These are phyloP conservation scores for Pecoramyces ruminantium DNA, from an alignment of 192 early-diverging fungal species.

Conservation along the genomic window DNA sequence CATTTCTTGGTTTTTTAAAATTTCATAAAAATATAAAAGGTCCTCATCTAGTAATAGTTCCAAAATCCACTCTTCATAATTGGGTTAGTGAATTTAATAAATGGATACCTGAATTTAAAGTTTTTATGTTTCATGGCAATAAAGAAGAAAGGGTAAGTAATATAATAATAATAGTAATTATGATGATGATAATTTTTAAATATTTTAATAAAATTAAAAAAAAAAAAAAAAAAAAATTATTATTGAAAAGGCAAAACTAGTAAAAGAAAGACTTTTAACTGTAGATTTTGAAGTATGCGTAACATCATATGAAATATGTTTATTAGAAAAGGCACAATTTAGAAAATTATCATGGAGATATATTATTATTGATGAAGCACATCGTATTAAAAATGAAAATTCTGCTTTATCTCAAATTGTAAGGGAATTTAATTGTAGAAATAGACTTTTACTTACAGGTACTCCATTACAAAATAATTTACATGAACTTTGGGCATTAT, in stretches of 20 bases:
- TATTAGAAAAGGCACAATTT: constrained; percentile 71
- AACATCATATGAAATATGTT: constrained; percentile 92
- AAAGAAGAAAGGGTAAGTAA: constrained; percentile 68
- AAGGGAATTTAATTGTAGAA: constrained; percentile 66
- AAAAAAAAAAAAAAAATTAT: neutral
- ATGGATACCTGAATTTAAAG: constrained; percentile 79
- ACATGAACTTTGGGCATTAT: constrained; percentile 95
- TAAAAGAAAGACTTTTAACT: constrained; percentile 23
- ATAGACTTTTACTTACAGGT: constrained; percentile 37
- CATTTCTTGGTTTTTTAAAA: constrained; percentile 90
- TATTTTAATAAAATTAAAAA: constrained; percentile 1
- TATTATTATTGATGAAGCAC: constrained; percentile 67
- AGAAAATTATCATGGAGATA: constrained; percentile 63
- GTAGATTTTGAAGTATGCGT: constrained; percentile 79
- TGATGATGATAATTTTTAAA: constrained; percentile 1
- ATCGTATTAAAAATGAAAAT: constrained; percentile 81
- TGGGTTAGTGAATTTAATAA: constrained; percentile 81
- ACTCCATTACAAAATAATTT: constrained; percentile 56
- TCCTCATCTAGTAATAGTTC: constrained; percentile 89
- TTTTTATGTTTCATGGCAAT: constrained; percentile 78
- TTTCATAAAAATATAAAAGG: constrained; percentile 55
- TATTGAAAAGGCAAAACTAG: neutral
- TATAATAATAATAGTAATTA: too few relatives aligned
- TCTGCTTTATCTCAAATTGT: constrained; percentile 90
- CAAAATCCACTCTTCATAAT: constrained; percentile 92